These are phyloP conservation scores for Mucor racemosus DNA, from an alignment of 371 early-diverging fungal genomes.

Conservation along the genomic window DNA sequence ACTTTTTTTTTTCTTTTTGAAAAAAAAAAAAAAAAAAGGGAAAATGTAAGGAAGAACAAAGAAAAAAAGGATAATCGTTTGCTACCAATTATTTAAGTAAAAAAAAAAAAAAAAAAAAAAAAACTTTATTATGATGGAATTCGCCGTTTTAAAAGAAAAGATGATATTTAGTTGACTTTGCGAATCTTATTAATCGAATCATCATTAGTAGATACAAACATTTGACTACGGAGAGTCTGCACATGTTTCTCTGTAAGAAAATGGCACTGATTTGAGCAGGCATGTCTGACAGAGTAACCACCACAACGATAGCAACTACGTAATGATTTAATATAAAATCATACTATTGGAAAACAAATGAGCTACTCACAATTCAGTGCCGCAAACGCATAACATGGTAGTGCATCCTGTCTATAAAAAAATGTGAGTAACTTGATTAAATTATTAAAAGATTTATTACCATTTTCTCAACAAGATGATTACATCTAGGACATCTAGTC, in stretches of 20 bases:
- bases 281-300: slow-evolving; percentile 6
- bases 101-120: slow-evolving; percentile 12
- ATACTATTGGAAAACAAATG: neutral
- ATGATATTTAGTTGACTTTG: neutral
- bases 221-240: slow-evolving; percentile 2
- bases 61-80: neutral
- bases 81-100: neutral
- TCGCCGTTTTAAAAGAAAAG: slow-evolving; percentile 7
- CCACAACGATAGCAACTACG: slow-evolving; percentile 33
- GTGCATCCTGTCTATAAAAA: slow-evolving; percentile 19
- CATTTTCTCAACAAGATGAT: slow-evolving; percentile 13
- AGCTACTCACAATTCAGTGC: slow-evolving; percentile 22
- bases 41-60: slow-evolving; percentile 3
- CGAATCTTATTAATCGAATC: too few species aligned
- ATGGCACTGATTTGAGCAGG: slow-evolving; percentile 13
- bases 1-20: neutral
- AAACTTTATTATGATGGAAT: slow-evolving; percentile 5
- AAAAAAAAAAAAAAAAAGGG: slow-evolving; percentile 1
- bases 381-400: slow-evolving; percentile 20
- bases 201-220: slow-evolving; percentile 9
- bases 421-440: neutral
- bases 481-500: slow-evolving; percentile 27
- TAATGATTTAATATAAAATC: neutral
- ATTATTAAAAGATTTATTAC: neutral
- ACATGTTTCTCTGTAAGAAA: neutral